A percentile compares a stretch with the other conserved stretches of the same genome.
Evolutionary conservation across 768 basidiomycete genomes (phyloP).

Genomic region (Astraeus odoratus): DNA sequence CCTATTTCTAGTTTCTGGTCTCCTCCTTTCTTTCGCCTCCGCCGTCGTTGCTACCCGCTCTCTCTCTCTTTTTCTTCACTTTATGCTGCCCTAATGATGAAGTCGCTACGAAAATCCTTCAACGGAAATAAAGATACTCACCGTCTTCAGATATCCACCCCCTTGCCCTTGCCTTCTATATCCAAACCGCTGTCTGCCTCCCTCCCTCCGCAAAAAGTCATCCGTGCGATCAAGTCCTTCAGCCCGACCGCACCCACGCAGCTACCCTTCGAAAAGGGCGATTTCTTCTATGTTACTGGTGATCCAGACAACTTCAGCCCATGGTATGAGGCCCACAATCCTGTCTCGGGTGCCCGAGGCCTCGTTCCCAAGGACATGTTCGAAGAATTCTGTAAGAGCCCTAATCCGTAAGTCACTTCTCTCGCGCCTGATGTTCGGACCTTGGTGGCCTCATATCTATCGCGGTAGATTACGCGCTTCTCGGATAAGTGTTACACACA

Average conservation of each 20-base stretch:
- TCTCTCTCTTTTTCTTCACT: slow-evolving; percentile 3
- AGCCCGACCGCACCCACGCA: slow-evolving; percentile 72
- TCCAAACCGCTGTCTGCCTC: slow-evolving; percentile 67
- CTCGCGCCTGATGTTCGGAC: slow-evolving; percentile 5
- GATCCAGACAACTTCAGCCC: slow-evolving; percentile 51
- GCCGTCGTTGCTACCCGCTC: background rate
- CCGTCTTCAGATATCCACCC: slow-evolving; percentile 63
- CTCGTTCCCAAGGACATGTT: slow-evolving; percentile 84
- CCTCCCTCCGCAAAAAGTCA: slow-evolving; percentile 89
- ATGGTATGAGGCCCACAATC: slow-evolving; percentile 96
- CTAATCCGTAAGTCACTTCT: slow-evolving; percentile 45
- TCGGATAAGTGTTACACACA: slow-evolving; percentile 17
- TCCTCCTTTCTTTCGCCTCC: slow-evolving; percentile 11
- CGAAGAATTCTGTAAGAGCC: slow-evolving; percentile 81
- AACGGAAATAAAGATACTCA: slow-evolving; percentile 54
- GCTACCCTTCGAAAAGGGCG: slow-evolving; percentile 86
- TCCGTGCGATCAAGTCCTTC: slow-evolving; percentile 70
- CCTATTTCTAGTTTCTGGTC: slow-evolving; percentile 9
- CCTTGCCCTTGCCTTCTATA: slow-evolving; percentile 56
- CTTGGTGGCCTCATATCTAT: background rate
- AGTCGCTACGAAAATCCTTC: slow-evolving; percentile 77
- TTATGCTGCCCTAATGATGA: slow-evolving; percentile 45
- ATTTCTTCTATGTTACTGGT: slow-evolving; percentile 93
- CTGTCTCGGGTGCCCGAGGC: slow-evolving; percentile 83
- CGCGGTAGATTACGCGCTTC: slow-evolving; percentile 36